These are phyloP conservation scores for Diaporthe aspalathi DNA, from an alignment of 2,329 filamentous ascomycete species.

Conservation along the genomic window DNA sequence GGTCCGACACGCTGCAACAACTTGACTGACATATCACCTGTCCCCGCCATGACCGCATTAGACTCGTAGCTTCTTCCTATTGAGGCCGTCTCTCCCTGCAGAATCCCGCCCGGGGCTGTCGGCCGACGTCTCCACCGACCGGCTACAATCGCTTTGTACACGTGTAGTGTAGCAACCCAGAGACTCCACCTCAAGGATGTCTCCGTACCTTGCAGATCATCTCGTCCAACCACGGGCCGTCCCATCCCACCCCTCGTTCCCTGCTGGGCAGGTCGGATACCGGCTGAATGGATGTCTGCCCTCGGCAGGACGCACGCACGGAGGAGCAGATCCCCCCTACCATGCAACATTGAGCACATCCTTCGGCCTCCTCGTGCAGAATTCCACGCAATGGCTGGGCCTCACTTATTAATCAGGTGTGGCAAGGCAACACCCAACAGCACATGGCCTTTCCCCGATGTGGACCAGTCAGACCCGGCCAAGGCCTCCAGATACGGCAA, in stretches of 20 bases:
- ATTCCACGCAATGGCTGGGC: neutral
- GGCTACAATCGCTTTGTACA: neutral
- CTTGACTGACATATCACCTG: neutral
- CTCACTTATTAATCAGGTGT: neutral
- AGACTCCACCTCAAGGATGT: slow-evolving; percentile 1
- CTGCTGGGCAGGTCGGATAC: slow-evolving; percentile 25
- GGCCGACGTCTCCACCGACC: slow-evolving; percentile 6
- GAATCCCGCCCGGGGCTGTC: neutral
- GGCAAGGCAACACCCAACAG: neutral
- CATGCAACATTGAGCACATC: slow-evolving; percentile 4
- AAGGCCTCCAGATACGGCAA: slow-evolving; percentile 21
- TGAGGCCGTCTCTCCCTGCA: neutral
- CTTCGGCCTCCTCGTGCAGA: slow-evolving; percentile 15
- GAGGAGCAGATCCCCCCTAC: neutral
- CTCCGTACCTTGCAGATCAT: slow-evolving; percentile 31
- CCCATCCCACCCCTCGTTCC: slow-evolving; percentile 27
- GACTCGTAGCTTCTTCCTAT: slow-evolving; percentile 14
- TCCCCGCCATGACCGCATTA: slow-evolving; percentile 24
- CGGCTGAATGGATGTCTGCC: neutral
- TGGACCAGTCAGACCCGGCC: slow-evolving; percentile 20
- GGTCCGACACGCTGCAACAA: neutral
- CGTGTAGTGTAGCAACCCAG: neutral
- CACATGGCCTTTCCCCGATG: slow-evolving; percentile 15
- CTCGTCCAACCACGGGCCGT: slow-evolving; percentile 25
- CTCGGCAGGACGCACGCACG: neutral